Evolutionary conservation across 2,329 filamentous ascomycete genomes (phyloP).

Genomic region (Teratosphaeria gauchensis): DNA sequence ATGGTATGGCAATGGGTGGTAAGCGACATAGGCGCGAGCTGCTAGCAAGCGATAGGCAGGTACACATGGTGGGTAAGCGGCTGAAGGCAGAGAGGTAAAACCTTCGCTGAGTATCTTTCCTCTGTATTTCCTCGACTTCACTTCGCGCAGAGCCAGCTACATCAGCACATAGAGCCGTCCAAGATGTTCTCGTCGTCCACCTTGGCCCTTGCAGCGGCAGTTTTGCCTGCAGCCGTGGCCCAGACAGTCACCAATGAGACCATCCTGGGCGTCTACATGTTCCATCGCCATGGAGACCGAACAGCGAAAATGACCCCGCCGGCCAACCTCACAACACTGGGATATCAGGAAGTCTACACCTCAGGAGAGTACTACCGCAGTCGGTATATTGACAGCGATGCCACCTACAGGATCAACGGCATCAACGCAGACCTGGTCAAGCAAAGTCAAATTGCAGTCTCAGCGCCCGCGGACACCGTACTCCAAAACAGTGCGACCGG

Average conservation of each 20-base stretch:
- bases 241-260: conserved; percentile 44
- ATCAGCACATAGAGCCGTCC: not conserved
- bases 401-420: conserved; percentile 52
- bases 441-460: conserved; percentile 60
- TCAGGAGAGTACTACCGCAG: conserved; percentile 67
- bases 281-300: conserved; percentile 71
- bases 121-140: not conserved
- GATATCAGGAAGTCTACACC: conserved; percentile 63
- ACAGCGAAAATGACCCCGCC: conserved; percentile 66
- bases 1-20: not conserved
- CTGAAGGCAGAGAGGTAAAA: not conserved
- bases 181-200: conserved; percentile 8
- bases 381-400: conserved; percentile 59
- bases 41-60: not conserved
- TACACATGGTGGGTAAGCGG: not conserved
- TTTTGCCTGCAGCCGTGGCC: conserved; percentile 16
- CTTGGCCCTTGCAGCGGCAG: conserved; percentile 18
- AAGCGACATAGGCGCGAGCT: not conserved
- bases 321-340: conserved; percentile 66
- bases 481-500: conserved; percentile 69
- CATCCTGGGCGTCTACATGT: conserved; percentile 74
- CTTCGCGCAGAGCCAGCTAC: not conserved
- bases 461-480: conserved; percentile 60
- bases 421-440: conserved; percentile 59
- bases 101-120: not conserved